phyloP scores from a whole-genome alignment of 2,329 filamentous ascomycete species.

The Diaporthe ampelina region DNA sequence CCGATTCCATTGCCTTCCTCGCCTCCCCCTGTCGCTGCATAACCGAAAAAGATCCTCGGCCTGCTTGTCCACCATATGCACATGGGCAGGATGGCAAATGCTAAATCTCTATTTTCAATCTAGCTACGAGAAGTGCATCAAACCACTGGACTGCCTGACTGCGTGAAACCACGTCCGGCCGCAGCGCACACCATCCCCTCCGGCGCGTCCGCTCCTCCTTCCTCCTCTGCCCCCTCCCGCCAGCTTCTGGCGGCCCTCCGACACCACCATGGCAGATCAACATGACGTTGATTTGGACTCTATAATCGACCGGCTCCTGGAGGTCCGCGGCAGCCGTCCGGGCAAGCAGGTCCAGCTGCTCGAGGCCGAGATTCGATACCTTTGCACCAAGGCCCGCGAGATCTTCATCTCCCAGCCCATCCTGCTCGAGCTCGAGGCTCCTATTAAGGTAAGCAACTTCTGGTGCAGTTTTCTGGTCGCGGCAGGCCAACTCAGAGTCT shows the following conservation, averaged over 20 bases:
- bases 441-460: slow-evolving; percentile 85
- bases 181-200: slow-evolving; percentile 42
- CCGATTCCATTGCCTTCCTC: slow-evolving; percentile 25
- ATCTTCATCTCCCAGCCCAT: slow-evolving; percentile 99
- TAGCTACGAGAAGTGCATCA: slow-evolving; percentile 42
- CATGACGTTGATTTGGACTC: slow-evolving; percentile 98
- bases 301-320: slow-evolving; percentile 97
- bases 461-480: slow-evolving; percentile 6
- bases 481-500: slow-evolving; percentile 31
- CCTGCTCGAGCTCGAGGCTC: slow-evolving; percentile 95
- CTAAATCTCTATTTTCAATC: slow-evolving; percentile 6
- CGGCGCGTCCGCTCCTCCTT: slow-evolving; percentile 42
- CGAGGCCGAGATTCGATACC: slow-evolving; percentile 94
- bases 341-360: slow-evolving; percentile 98
- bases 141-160: slow-evolving; percentile 42
- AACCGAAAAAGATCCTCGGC: too few species aligned
- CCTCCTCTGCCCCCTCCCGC: slow-evolving; percentile 41
- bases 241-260: slow-evolving; percentile 55
- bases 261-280: slow-evolving; percentile 70
- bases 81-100: slow-evolving; percentile 7
- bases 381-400: slow-evolving; percentile 98
- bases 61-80: neutral
- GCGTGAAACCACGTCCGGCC: slow-evolving; percentile 42
- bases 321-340: slow-evolving; percentile 96
- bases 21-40: neutral